Base-by-base conservation (phyloP, 345 rosid genomes). In the Brassica napus region DNA sequence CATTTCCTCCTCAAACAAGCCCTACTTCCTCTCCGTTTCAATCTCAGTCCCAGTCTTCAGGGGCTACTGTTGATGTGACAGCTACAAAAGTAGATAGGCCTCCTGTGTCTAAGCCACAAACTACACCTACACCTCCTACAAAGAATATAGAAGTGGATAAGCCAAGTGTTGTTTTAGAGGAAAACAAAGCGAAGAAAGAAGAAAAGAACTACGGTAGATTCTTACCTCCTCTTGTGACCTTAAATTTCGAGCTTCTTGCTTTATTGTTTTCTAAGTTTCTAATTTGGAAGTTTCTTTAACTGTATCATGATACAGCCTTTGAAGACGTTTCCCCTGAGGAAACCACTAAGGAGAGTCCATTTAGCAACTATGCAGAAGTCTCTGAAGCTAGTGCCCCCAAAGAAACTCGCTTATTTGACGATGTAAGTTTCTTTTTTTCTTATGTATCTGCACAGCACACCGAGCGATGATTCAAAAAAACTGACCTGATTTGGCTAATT, bases 271-370 rank as follows among this genome's bases (percentile, higher is more conserved):
- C 65, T 71, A 34, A 81, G 34, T 1, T 55, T 74, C 61, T 63
- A 3, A 62, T 58, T 44, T 30, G 12, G n/a, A 65, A 4, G 21
- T 70, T 74, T 57, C 6, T 61, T 68, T 76, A 63, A 77, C 76
- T 73, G 31, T 39, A 35, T 18, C 21, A 0, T 32, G 58, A 71
- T 84, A 76, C 88, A 94, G 97, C 95, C 81, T 94, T 92, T 84
- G 90, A 91, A 23, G 98, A 92, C 67, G 79, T 94, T 62, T 88
- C 98, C 72, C 92, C 95, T 0, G 94, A 91, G 69, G 97, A 92
- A 79, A 86, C 90, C 14, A 23, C 87, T 1, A 86, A 81, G 79
- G 85, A 84, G 80, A 91, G 89, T 74, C 87, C 94, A 18, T 94
- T 91, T 78, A 82, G 84, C 58, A 86, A 83, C 79, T 84, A 85